A percentile compares a stretch with the other conserved stretches of the same genome.
Conservation (phyloP, 371 early-diverging fungal genomes). For the Mucor piriformis region DNA sequence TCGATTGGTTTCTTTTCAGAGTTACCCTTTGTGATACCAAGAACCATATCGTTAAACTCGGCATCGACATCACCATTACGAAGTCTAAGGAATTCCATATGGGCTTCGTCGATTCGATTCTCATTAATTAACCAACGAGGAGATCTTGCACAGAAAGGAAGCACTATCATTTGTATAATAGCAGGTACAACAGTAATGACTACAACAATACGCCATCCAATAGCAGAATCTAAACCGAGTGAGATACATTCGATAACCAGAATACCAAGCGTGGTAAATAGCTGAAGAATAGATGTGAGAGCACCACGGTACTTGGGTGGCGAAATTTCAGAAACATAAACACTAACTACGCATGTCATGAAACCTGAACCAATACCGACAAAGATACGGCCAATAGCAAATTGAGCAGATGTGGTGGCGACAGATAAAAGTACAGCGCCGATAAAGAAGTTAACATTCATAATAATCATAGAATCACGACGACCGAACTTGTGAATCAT, state of each 20-base stretch:
- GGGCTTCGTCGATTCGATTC: conserved; percentile 63
- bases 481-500: conserved; percentile 69
- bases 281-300: conserved; percentile 74
- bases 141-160: conserved; percentile 77
- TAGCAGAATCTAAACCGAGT: conserved; percentile 57
- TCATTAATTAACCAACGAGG: conserved; percentile 72
- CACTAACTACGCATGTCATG: conserved; percentile 76
- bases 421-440: conserved; percentile 69
- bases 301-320: conserved; percentile 76
- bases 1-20: conserved; percentile 9
- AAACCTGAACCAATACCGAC: conserved; percentile 85
- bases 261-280: conserved; percentile 81
- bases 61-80: conserved; percentile 63
- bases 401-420: conserved; percentile 61
- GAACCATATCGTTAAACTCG: conserved; percentile 66
- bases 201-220: conserved; percentile 72
- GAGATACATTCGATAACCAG: conserved; percentile 66
- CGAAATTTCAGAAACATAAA: conserved; percentile 83
- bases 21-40: conserved; percentile 39
- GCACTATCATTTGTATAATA: conserved; percentile 66
- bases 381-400: conserved; percentile 81
- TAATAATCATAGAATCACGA: conserved; percentile 65
- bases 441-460: conserved; percentile 65
- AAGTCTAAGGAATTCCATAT: conserved; percentile 55
- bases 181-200: conserved; percentile 67